phyloP scores from a whole-genome alignment of 176 grass and related monocot species.

The bread wheat (Triticum aestivum) region DNA sequence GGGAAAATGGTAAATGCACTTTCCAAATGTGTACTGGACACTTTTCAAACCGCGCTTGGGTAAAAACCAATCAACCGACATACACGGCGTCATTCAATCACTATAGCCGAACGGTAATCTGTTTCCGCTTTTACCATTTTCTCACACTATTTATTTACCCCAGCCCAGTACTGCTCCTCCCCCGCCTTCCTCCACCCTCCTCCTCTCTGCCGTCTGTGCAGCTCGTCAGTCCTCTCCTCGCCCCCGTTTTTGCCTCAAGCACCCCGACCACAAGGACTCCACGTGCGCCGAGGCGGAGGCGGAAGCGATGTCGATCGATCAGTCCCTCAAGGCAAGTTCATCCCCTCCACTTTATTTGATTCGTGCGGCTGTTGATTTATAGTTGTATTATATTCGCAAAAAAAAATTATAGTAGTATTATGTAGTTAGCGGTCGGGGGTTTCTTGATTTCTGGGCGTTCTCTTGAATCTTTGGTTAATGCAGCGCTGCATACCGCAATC shows the following conservation, averaged over 20 bases:
- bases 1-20: not conserved
- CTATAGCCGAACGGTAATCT: constrained; percentile 17
- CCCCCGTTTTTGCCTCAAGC: not conserved
- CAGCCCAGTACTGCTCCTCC: not conserved
- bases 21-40: not conserved
- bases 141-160: not conserved
- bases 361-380: not conserved
- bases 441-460: not conserved
- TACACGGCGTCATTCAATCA: not conserved
- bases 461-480: not conserved
- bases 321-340: constrained; percentile 12
- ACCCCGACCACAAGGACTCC: not conserved
- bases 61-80: not conserved
- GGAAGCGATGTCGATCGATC: constrained; percentile 28
- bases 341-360: not conserved
- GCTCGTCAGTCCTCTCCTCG: not conserved
- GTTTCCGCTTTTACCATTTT: not conserved
- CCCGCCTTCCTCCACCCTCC: not conserved
- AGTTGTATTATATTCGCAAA: no score
- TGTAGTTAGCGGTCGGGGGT: not conserved
- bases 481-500: not conserved
- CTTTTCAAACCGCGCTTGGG: not conserved
- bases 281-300: not conserved
- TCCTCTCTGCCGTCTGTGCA: not conserved
- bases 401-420: no score